Conservation (phyloP, 768 basidiomycete genomes). For the Panaeolus papilionaceus region DNA sequence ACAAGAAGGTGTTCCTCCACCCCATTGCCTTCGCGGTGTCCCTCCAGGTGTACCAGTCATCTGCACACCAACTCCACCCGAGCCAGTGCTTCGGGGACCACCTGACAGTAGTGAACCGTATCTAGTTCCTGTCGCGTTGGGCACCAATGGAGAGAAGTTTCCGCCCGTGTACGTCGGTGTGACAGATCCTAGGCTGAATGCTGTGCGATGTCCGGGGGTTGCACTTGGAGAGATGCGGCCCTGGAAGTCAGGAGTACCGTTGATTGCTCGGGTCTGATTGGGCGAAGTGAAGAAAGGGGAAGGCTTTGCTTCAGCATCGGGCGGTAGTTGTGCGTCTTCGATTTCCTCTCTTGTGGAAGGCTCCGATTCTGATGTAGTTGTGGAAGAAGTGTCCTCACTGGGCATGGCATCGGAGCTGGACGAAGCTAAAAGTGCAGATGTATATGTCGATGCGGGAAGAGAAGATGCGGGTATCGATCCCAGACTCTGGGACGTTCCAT, state of each 20-base stretch:
- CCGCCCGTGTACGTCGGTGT: conserved; percentile 17
- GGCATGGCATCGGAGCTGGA: neutral
- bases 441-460: conserved; percentile 19
- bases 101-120: conserved; percentile 64
- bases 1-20: conserved; percentile 64
- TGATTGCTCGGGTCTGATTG: neutral
- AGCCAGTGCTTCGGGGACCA: conserved; percentile 18
- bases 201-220: conserved; percentile 3
- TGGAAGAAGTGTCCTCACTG: neutral
- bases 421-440: neutral
- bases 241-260: neutral
- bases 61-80: conserved; percentile 33
- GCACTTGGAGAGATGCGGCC: neutral
- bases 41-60: conserved; percentile 41
- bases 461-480: conserved; percentile 25
- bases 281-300: neutral
- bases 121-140: conserved; percentile 63
- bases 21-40: conserved; percentile 55
- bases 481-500: conserved; percentile 30
- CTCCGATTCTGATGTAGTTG: conserved; percentile 17
- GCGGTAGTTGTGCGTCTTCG: conserved; percentile 13
- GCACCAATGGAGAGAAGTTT: conserved; percentile 35
- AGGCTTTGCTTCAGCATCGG: neutral
- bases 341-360: neutral
- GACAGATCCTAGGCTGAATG: conserved; percentile 3